These are phyloP conservation scores for Apiospora kogelbergensis DNA, from an alignment of 2,329 filamentous ascomycete species.

Conservation along the genomic window DNA sequence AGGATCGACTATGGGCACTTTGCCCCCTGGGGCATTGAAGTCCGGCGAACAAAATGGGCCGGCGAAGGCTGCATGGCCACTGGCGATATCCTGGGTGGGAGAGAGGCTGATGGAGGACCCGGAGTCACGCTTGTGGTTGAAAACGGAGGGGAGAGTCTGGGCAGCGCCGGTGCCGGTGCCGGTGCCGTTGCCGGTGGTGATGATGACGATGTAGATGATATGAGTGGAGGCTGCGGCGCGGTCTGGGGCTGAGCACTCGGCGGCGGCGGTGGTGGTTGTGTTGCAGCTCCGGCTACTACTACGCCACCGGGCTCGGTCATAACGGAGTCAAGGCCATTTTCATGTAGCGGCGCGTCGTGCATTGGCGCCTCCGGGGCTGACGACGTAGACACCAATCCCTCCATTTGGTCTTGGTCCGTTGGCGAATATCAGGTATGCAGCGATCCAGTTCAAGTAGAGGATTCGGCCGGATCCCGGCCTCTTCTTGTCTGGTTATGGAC, in stretches of 20 bases:
- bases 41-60: not conserved
- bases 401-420: not conserved
- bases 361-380: not conserved
- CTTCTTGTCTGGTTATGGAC: not conserved
- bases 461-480: not conserved
- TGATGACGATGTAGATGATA: not conserved
- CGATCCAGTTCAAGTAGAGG: not conserved
- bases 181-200: not conserved
- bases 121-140: not conserved
- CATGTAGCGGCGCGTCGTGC: not conserved
- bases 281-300: not conserved
- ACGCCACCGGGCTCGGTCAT: not conserved
- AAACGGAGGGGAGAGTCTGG: not conserved
- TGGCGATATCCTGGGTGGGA: not conserved
- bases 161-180: not conserved
- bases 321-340: not conserved
- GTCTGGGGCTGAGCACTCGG: not conserved
- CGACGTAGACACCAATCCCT: not conserved
- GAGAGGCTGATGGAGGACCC: not conserved
- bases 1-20: conserved; percentile 23
- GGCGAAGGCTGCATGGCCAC: not conserved
- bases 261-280: not conserved
- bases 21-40: conserved; percentile 9
- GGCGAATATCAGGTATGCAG: not conserved
- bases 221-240: not conserved